Base-by-base conservation (phyloP, 805 yeast species). In the Barnettozyma sp. region DNA sequence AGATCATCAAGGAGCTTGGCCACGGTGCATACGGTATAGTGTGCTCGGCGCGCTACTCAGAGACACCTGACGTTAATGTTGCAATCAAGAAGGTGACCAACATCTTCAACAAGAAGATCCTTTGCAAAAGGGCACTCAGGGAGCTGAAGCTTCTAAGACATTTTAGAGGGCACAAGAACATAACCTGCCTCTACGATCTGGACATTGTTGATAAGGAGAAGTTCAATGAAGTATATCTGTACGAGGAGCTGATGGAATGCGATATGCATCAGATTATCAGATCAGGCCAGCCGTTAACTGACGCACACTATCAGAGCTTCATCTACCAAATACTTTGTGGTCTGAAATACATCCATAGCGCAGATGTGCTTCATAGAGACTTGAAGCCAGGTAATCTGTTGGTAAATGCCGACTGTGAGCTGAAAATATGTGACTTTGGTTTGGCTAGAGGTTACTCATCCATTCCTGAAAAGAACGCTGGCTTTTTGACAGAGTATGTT, bases 1-100 rank as follows among this genome's bases (percentile, higher is more conserved):
- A 86, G 54, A 71, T 92, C 48, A 85, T 86, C 40, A 84, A 88
- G 52, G 97, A 92, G 49, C 71, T 92, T 26, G 98, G 98, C 5
- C 97, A 92, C 50, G 98, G 98, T 10, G 97, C 98, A 1, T 92
- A 92, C 54, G 98, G 98, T 27, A 80, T 90, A 4, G 98, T 92
- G 6, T 90, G 97, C 54, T 82, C 95, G 1, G 98, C 98, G 13
- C 75, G 78, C 48, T 88, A 87, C 57, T 70, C 76, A 4, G 83
- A 76, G 36, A 66, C 75, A 1, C 73, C 73, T 5, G 90, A 82
- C 30, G 88, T 87, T 6, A 73, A 78, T 10, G 96, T 92, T 21
- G 98, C 98, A 17, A 87, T 92, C 53, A 92, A 92, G 61, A 92
- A 92, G 56, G 90, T 92, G 49, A 90, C 97, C 34, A 92, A 88